Conservation (phyloP, 108 stramenopile genomes). For the Pseudonitzschia delicatissima region DNA sequence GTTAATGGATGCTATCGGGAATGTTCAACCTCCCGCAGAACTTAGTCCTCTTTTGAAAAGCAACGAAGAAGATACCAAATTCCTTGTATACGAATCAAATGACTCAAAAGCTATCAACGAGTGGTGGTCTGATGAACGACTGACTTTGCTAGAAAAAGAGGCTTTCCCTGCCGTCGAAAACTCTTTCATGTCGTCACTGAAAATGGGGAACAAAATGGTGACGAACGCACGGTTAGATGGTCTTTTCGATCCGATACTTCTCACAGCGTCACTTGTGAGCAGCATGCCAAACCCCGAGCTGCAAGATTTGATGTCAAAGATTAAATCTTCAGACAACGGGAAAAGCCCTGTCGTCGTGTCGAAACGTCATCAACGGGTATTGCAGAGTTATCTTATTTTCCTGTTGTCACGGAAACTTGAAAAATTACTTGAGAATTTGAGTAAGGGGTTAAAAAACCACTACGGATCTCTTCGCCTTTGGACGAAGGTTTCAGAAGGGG, state of each 20-base stretch:
- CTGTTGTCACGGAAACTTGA: constrained; percentile 69
- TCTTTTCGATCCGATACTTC: constrained; percentile 56
- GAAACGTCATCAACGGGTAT: constrained; percentile 45
- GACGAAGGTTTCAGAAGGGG: constrained; percentile 73
- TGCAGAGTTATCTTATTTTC: constrained; percentile 65
- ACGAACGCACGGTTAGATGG: constrained; percentile 62
- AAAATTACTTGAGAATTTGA: constrained; percentile 71
- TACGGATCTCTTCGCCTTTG: constrained; percentile 68
- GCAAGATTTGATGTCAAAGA: constrained; percentile 37
- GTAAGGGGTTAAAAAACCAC: constrained; percentile 73
- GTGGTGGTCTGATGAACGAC: constrained; percentile 84
- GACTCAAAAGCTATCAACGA: constrained; percentile 55
- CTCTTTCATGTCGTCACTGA: constrained; percentile 49
- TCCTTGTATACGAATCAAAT: constrained; percentile 61
- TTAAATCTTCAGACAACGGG: constrained; percentile 12
- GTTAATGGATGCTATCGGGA: constrained; percentile 72
- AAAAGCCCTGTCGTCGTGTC: constrained; percentile 33
- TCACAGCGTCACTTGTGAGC: constrained; percentile 69
- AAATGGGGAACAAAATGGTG: constrained; percentile 68
- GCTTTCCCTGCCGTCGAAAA: constrained; percentile 47
- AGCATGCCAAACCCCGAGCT: constrained; percentile 60
- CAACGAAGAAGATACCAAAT: constrained; percentile 28
- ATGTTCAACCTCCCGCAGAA: constrained; percentile 48
- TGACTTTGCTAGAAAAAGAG: constrained; percentile 58
- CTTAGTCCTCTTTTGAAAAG: constrained; percentile 40